These are phyloP conservation scores for Trichophyton verrucosum DNA, from an alignment of 2,329 filamentous ascomycete species.

Conservation along the genomic window DNA sequence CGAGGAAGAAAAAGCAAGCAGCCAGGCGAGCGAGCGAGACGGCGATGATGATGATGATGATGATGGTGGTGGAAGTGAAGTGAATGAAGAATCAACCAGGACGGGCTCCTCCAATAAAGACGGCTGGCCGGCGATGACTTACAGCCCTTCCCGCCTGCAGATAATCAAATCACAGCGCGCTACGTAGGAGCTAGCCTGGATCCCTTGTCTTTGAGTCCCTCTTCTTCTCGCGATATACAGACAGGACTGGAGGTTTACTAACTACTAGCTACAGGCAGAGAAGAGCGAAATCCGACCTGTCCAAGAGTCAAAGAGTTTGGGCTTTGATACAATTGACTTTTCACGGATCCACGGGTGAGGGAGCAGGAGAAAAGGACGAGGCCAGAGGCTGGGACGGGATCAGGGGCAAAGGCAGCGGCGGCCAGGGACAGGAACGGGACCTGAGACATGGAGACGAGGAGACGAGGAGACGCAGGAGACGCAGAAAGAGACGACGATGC, in stretches of 20 bases:
- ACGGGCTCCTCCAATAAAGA: not conserved
- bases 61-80: too few relatives aligned
- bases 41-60: not conserved
- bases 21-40: too few relatives aligned
- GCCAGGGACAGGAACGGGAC: not conserved
- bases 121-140: not conserved
- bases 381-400: not conserved
- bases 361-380: not conserved
- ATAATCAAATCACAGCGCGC: conserved; percentile 2
- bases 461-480: not conserved
- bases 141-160: conserved; percentile 1
- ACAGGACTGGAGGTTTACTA: too few relatives aligned
- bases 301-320: not conserved
- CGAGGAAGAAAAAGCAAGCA: not conserved
- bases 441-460: not conserved
- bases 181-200: not conserved
- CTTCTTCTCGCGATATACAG: too few relatives aligned
- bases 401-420: not conserved
- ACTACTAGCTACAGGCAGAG: too few relatives aligned
- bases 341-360: not conserved
- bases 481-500: not conserved
- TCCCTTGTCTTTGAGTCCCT: not conserved
- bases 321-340: not conserved
- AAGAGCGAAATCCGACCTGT: not conserved
- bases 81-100: not conserved